Evolutionary conservation across 192 early-diverging fungal species (phyloP).

Genomic region (Ramicandelaber brevisporus): DNA sequence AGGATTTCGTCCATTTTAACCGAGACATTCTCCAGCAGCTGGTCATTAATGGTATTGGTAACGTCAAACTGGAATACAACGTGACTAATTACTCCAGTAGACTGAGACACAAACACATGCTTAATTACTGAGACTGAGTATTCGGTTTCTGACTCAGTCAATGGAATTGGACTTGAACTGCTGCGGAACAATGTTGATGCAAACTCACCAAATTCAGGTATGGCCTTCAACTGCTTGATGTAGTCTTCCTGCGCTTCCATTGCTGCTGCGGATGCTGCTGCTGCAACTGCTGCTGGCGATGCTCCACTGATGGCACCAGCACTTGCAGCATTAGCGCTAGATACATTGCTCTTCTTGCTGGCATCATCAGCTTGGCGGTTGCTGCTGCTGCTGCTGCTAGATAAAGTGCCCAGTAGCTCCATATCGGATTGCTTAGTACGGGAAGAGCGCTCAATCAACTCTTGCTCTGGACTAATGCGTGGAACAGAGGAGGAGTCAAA

Average conservation of each 20-base stretch:
- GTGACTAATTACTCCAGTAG: too few species aligned
- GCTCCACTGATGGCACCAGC: background rate
- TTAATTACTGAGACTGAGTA: constrained; percentile 81
- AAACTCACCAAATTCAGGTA: constrained; percentile 63
- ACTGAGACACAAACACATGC: constrained; percentile 68
- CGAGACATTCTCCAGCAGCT: constrained; percentile 68
- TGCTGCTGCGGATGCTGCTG: constrained; percentile 10
- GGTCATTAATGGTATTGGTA: constrained; percentile 85
- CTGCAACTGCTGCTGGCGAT: too few species aligned
- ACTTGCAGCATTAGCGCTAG: background rate
- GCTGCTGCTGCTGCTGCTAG: too few species aligned
- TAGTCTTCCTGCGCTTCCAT: constrained; percentile 46
- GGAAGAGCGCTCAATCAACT: too few species aligned
- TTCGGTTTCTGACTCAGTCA: constrained; percentile 90
- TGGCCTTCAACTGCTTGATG: constrained; percentile 43
- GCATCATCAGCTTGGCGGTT: too few species aligned
- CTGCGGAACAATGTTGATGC: constrained; percentile 51
- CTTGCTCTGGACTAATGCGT: constrained; percentile 61
- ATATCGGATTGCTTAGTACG: too few species aligned
- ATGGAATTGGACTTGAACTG: constrained; percentile 35
- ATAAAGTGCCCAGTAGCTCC: too few species aligned
- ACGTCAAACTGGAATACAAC: constrained; percentile 93
- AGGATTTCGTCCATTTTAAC: too few species aligned
- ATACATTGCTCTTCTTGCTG: too few species aligned
- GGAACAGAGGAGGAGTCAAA: constrained; percentile 64